Evolutionary conservation across 228 moss, liverwort and hornwort species (phyloP).

Genomic region (Sphagnum magellanicum): DNA sequence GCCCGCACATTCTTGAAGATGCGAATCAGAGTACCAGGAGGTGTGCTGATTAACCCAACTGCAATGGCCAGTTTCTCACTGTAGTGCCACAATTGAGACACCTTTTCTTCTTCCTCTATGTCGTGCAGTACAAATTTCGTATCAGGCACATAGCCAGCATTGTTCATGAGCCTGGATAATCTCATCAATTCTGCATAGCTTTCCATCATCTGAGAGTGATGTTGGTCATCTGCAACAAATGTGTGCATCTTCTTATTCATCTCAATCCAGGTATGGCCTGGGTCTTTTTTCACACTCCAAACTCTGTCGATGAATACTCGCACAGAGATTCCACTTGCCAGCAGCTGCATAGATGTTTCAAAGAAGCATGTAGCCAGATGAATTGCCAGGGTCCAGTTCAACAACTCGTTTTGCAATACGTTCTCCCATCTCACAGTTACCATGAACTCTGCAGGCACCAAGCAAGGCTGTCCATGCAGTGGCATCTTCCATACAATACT

Average conservation of each 20-base stretch:
- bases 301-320: not conserved
- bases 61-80: constrained; percentile 1
- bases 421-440: not conserved
- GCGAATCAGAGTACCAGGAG: not conserved
- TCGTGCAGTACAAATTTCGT: not conserved
- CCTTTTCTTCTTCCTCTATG: not conserved
- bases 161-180: not conserved
- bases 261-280: constrained; percentile 1
- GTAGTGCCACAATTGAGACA: not conserved
- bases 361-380: not conserved
- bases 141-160: not conserved
- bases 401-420: not conserved
- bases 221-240: not conserved
- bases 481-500: not conserved
- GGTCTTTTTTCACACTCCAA: not conserved
- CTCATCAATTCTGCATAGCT: not conserved
- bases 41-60: not conserved
- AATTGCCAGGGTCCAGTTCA: not conserved
- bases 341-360: constrained; percentile 1
- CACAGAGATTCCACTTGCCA: not conserved
- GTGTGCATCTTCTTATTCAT: not conserved
- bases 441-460: not conserved
- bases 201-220: not conserved
- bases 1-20: not conserved
- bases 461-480: not conserved